Evolutionary conservation across 2,329 filamentous ascomycete genomes (phyloP), one percentile per base, ranked within the genome.

Genomic region (Diplocarpon rosae): DNA sequence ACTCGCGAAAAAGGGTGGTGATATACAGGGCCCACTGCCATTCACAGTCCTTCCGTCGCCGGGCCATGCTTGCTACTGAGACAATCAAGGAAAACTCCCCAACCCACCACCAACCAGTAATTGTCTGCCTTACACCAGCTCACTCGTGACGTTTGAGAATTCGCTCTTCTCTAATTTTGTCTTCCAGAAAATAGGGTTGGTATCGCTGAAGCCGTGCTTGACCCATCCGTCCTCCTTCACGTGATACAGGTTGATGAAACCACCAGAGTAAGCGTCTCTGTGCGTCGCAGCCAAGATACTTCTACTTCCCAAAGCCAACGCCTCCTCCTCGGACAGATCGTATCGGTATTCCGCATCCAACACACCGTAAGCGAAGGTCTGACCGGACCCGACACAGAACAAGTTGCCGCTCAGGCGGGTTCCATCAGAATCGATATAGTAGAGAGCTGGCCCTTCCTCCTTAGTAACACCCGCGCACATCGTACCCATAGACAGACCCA

Each of bases 111-210:
- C 20, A 7, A 24, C 39, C 33, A 41, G 46, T 29, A 17, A 35
- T n/a, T 34, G 12, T 17, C 38, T 39, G 31, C 52, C 50, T 54
- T 58, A 59, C 36, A 59, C 53, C 46, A 62, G 42, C 44, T 61
- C 56, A 47, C 59, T 61, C 30, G 59, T 62, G 37, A 62, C 59
- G 45, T 62, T 62, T 34, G 59, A 90, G 67, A 98, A 98, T 72
- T 98, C 92, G 66, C 89, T 89, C 78, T 94, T 94, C 66, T 95
- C 84, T 62, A 98, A 69, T 80, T 98, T 98, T 39, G 89, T 95
- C 75, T 94, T 84, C 92, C 92, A 98, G 82, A 98, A 98, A 63
- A 96, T 94, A 36, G 90, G 90, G 73, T 96, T 95, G 58, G 90
- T 96, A 67, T 98, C 92, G 62, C 73, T 88, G 76, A 98, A 98